A percentile compares a stretch with the other conserved stretches of the same genome.
phyloP scores from a whole-genome alignment of 192 early-diverging fungal genomes.

The Coemansia sp. region DNA sequence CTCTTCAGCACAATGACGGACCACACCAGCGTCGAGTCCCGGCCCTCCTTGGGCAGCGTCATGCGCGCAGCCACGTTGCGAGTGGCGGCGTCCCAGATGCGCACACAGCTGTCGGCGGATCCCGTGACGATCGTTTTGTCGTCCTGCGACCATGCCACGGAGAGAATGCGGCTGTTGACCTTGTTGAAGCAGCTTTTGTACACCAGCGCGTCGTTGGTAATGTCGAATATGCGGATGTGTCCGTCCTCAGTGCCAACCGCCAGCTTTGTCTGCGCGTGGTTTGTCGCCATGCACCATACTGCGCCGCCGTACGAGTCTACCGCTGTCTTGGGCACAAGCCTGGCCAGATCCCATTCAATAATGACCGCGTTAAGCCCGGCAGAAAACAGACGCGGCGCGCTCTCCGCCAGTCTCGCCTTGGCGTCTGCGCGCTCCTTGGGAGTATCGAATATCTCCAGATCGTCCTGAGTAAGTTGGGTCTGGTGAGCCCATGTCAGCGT shows the following conservation, averaged over 20 bases:
- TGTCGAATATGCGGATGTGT: slow-evolving; percentile 83
- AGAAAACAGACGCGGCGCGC: slow-evolving; percentile 80
- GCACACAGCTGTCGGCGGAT: slow-evolving; percentile 79
- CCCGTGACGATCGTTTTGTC: slow-evolving; percentile 78
- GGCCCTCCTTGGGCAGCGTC: slow-evolving; percentile 73
- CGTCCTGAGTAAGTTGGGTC: slow-evolving; percentile 60
- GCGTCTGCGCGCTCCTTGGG: slow-evolving; percentile 60
- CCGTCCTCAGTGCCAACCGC: slow-evolving; percentile 97
- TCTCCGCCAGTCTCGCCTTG: slow-evolving; percentile 52
- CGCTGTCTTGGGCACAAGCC: slow-evolving; percentile 65
- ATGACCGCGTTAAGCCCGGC: slow-evolving; percentile 85
- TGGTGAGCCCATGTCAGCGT: slow-evolving; percentile 85
- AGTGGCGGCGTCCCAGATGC: slow-evolving; percentile 65
- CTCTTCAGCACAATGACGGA: slow-evolving; percentile 67
- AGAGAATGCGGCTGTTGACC: slow-evolving; percentile 72
- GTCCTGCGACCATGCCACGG: slow-evolving; percentile 80
- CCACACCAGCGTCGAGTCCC: slow-evolving; percentile 91
- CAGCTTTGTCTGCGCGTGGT: slow-evolving; percentile 72
- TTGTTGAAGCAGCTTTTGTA: slow-evolving; percentile 72
- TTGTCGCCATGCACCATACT: slow-evolving; percentile 91
- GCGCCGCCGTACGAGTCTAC: slow-evolving; percentile 88
- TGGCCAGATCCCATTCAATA: slow-evolving; percentile 83
- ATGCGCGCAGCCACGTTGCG: slow-evolving; percentile 65
- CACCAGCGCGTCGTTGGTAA: slow-evolving; percentile 70
- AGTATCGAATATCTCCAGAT: slow-evolving; percentile 71